Evolutionary conservation across 1,284 basidiomycete genomes (phyloP).

Genomic region (Nidula niveotomentosa): DNA sequence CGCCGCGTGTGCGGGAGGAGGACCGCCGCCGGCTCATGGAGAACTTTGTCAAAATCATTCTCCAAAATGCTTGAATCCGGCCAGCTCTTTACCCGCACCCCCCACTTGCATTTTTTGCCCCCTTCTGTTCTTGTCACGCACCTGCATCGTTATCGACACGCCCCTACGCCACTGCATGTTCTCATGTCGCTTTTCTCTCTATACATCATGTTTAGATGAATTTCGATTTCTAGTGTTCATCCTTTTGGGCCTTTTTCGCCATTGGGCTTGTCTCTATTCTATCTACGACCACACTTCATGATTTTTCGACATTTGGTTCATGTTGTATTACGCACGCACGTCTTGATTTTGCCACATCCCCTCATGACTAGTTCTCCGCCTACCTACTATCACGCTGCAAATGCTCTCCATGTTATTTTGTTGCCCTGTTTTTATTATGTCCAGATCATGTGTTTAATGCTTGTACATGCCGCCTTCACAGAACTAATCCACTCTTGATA

Average conservation of each 20-base stretch:
- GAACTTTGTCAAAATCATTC: conserved; percentile 61
- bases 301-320: too few relatives aligned
- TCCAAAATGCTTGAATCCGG: conserved; percentile 46
- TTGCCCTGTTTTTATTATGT: background rate
- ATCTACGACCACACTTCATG: too few relatives aligned
- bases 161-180: conserved; percentile 4
- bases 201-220: background rate
- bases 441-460: background rate
- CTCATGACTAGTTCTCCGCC: too few relatives aligned
- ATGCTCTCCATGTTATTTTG: background rate
- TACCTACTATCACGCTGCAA: background rate
- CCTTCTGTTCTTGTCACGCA: background rate
- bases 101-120: conserved; percentile 2
- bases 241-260: too few relatives aligned
- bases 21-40: conserved; percentile 56
- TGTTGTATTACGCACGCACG: too few relatives aligned
- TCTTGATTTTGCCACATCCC: too few relatives aligned
- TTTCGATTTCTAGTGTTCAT: too few relatives aligned
- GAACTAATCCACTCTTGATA: too few relatives aligned
- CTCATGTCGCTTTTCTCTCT: background rate
- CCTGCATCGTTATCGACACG: background rate
- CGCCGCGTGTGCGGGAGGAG: conserved; percentile 46
- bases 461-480: too few relatives aligned
- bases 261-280: too few relatives aligned
- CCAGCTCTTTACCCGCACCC: background rate